These are phyloP conservation scores for Rhinocladiella similis DNA, from an alignment of 2,329 filamentous ascomycete genomes.

Conservation along the genomic window DNA sequence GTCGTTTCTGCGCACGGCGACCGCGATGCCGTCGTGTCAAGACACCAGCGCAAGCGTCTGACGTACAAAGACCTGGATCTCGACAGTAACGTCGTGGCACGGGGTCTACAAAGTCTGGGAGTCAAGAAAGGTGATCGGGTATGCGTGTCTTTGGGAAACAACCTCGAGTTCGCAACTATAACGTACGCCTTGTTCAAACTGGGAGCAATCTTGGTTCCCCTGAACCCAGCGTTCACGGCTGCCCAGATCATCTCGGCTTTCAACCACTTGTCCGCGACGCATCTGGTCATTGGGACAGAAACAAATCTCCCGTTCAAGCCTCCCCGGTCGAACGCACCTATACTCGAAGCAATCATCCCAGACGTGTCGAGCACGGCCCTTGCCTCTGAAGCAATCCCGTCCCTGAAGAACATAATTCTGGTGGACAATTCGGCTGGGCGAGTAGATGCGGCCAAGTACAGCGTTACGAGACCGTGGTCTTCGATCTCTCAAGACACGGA, in stretches of 20 bases:
- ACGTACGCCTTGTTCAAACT: slow-evolving; percentile 87
- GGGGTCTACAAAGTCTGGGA: slow-evolving; percentile 27
- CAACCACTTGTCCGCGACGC: slow-evolving; percentile 68
- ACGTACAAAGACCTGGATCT: slow-evolving; percentile 76
- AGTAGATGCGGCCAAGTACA: slow-evolving; percentile 46
- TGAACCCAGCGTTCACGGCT: slow-evolving; percentile 87
- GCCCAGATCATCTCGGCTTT: slow-evolving; percentile 77
- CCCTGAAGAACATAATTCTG: slow-evolving; percentile 69
- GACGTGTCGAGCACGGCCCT: slow-evolving; percentile 47
- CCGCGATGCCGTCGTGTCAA: slow-evolving; percentile 58
- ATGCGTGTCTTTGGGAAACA: slow-evolving; percentile 83
- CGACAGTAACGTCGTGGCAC: slow-evolving; percentile 29
- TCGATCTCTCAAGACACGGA: slow-evolving; percentile 46
- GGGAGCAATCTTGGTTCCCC: slow-evolving; percentile 87
- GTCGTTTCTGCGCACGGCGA: slow-evolving; percentile 47
- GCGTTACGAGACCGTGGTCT: slow-evolving; percentile 49
- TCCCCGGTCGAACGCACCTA: slow-evolving; percentile 59
- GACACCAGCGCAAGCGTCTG: slow-evolving; percentile 63
- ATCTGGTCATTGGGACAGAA: slow-evolving; percentile 83
- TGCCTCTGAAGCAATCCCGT: slow-evolving; percentile 63
- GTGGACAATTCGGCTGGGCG: slow-evolving; percentile 72
- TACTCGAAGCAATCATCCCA: slow-evolving; percentile 56
- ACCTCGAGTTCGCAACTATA: slow-evolving; percentile 76
- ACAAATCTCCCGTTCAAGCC: slow-evolving; percentile 73
- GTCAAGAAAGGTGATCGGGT: slow-evolving; percentile 62